phyloP scores from a whole-genome alignment of 2,329 filamentous ascomycete species.

The Fusarium sp. region DNA sequence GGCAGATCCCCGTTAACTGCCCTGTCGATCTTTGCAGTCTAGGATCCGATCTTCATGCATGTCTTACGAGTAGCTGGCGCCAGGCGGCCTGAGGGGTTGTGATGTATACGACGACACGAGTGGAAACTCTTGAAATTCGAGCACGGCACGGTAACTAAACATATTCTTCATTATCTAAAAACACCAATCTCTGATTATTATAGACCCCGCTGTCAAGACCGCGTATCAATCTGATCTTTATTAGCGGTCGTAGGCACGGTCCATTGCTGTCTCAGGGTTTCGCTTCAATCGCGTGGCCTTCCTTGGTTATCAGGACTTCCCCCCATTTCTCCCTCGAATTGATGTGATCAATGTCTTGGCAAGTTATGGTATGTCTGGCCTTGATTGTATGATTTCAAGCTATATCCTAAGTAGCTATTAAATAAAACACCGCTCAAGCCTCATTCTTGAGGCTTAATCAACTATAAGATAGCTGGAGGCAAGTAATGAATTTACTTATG shows the following conservation, averaged over 20 bases:
- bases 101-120: background rate
- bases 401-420: background rate
- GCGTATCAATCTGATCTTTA: background rate
- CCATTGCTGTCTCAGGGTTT: background rate
- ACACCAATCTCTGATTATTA: background rate
- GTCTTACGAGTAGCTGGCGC: conserved; percentile 1
- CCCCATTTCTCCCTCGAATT: conserved; percentile 2
- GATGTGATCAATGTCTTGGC: background rate
- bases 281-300: background rate
- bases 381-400: background rate
- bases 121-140: background rate
- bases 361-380: background rate
- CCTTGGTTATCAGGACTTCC: background rate
- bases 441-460: background rate
- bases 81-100: background rate
- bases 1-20: conserved; percentile 6
- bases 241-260: background rate
- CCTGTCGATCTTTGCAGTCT: conserved; percentile 17
- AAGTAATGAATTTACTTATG: background rate
- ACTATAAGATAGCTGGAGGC: background rate
- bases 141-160: background rate
- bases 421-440: background rate
- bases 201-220: background rate
- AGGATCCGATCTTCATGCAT: conserved; percentile 4
- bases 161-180: too few species aligned